A percentile compares a stretch with the other conserved stretches of the same genome.
Evolutionary conservation across 75 land plant genomes (phyloP).

Genomic region (Cupressus sempervirens): DNA sequence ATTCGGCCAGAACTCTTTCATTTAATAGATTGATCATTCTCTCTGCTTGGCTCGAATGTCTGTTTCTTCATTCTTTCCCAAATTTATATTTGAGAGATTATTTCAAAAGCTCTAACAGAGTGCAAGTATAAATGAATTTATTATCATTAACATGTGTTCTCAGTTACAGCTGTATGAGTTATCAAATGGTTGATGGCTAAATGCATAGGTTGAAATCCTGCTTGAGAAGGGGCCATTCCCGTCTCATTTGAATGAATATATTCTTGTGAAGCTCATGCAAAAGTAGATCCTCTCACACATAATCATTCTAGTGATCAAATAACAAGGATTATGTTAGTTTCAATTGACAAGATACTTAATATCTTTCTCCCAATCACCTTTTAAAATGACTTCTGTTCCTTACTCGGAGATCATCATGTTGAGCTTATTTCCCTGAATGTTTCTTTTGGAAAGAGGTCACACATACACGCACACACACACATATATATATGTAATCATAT

Average conservation of each 20-base stretch:
- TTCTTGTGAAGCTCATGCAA: background rate
- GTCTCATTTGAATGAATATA: background rate
- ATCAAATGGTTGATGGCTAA: slow-evolving; percentile 4
- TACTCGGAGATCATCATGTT: background rate
- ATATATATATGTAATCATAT: background rate
- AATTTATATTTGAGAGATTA: background rate
- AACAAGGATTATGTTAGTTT: background rate
- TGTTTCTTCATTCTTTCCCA: background rate
- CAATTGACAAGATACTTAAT: background rate
- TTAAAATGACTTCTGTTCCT: background rate
- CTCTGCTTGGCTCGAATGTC: background rate
- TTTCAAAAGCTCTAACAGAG: background rate
- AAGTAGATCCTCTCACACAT: background rate
- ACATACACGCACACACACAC: background rate
- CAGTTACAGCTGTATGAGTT: background rate
- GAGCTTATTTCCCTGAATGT: background rate
- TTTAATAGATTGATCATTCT: background rate
- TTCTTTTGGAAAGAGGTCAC: background rate
- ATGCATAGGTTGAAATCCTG: slow-evolving; percentile 9
- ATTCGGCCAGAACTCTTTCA: background rate
- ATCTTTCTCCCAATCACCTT: background rate
- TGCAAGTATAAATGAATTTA: background rate
- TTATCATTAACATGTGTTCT: background rate
- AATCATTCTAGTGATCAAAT: background rate
- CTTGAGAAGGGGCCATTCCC: background rate